Percentiles rank a stretch among this genome's conserved stretches.
phyloP scores from a whole-genome alignment of 148 eudicot genomes.

The Drosera capensis region DNA sequence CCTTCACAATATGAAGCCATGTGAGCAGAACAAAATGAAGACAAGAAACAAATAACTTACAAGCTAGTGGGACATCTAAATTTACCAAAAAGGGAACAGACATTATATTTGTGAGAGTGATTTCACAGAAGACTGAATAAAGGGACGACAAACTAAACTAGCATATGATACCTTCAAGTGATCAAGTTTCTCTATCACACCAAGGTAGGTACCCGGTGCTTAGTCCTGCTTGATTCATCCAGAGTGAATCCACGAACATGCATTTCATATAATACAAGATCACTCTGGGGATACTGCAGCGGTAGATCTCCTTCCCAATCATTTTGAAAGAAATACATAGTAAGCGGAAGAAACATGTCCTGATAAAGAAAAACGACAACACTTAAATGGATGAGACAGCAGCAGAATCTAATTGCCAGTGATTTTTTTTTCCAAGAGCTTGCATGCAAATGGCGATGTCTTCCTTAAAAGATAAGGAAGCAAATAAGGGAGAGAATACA shows the following conservation, averaged over 20 bases:
- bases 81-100: too few relatives aligned
- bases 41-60: too few relatives aligned
- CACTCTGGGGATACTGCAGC: constrained; percentile 51
- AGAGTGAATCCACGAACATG: constrained; percentile 95
- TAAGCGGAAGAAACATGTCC: neutral
- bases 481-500: neutral
- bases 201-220: constrained; percentile 70
- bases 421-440: too few relatives aligned
- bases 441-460: too few relatives aligned
- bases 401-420: neutral
- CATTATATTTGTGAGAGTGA: too few relatives aligned
- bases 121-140: too few relatives aligned
- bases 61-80: too few relatives aligned
- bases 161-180: constrained; percentile 58
- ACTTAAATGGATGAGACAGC: neutral
- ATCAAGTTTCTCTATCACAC: constrained; percentile 83
- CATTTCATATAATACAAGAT: constrained; percentile 88
- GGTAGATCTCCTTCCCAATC: constrained; percentile 99
- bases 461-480: neutral
- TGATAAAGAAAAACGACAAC: neutral
- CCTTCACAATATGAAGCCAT: too few relatives aligned
- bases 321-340: constrained; percentile 36
- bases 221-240: constrained; percentile 61
- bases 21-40: too few relatives aligned
- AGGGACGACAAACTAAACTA: constrained; percentile 2